Evolutionary conservation across 140 eudicot species (phyloP), one percentile per base, ranked within the genome.

Genomic region (Erigeron philadelphicus): DNA sequence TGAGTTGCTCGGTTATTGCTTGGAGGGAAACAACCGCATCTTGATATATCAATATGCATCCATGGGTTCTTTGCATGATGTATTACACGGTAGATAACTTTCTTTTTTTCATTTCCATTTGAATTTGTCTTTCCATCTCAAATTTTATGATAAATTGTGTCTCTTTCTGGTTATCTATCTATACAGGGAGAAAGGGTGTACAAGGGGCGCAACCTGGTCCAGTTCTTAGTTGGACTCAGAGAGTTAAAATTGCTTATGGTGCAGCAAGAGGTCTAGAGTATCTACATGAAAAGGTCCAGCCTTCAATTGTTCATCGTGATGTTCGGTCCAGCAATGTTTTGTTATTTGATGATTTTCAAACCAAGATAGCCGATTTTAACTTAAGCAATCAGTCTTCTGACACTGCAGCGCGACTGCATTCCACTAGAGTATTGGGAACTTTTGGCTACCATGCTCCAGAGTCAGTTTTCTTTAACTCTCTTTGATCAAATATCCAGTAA

Each of bases 401-500:
- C 59, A 85, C 97, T 8, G 93, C 95, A 11, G 97, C 97, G 64
- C 81, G 93, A 56, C 69, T 87, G 71, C 97, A 90, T 76, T 90
- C 97, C 0, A 90, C 97, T 9, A 79, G 95, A 78, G 95, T 87
- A 58, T 71, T 90, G 66, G 97, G 97, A 63, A 90, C 97, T 40
- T 90, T 90, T 75, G 95, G 95, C 60, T 87, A 90, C 78, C 97
- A 90, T 79, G 97, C 97, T 75, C 95, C 97, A 70, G 92, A 90
- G 97, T 87, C 78, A 75, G 91, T 67, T 19, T 25, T 50, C 64
- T 61, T 54, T 44, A 44, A n/a, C 12, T 35, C 35, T 47, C 7
- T 8, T 54, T 9, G 6, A 54, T 17, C 10, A 16, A 7, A 16
- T 18, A 17, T 9, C 49, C 12, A 45, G 2, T 7, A 54, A 54